Conservation (phyloP, 2,329 filamentous ascomycete genomes). For the Trichoderma hamatum region DNA sequence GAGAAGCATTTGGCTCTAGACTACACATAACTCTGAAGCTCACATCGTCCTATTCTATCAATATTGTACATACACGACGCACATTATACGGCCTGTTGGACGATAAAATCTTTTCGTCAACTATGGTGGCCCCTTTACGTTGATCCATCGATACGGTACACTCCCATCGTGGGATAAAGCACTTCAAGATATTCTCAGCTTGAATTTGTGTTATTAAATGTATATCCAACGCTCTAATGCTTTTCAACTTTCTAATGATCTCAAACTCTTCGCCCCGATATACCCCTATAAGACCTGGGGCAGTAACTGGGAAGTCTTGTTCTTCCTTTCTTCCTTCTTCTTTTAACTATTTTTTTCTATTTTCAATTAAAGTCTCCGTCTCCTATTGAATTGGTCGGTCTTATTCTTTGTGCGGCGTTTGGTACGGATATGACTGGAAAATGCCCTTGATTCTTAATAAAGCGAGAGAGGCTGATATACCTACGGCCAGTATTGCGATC, state of each 20-base stretch:
- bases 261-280: slow-evolving; percentile 7
- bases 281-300: slow-evolving; percentile 20
- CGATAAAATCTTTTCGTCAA: not conserved
- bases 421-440: slow-evolving; percentile 4
- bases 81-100: not conserved
- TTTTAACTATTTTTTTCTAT: not conserved
- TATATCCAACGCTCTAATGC: slow-evolving; percentile 24
- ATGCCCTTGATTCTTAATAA: not conserved
- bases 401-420: slow-evolving; percentile 19
- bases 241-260: slow-evolving; percentile 9
- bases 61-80: slow-evolving; percentile 18
- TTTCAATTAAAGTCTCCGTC: not conserved
- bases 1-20: not conserved
- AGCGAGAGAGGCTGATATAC: not conserved
- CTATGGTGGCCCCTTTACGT: not conserved
- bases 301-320: not conserved
- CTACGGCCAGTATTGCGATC: not conserved
- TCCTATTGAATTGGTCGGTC: not conserved
- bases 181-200: not conserved
- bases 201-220: slow-evolving; percentile 18
- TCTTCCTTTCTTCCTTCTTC: not conserved
- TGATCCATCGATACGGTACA: not conserved
- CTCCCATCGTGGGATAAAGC: not conserved
- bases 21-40: not conserved
- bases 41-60: not conserved